Evolutionary conservation across 208 protist species (phyloP).

Genomic region (Lotmaria passim): DNA sequence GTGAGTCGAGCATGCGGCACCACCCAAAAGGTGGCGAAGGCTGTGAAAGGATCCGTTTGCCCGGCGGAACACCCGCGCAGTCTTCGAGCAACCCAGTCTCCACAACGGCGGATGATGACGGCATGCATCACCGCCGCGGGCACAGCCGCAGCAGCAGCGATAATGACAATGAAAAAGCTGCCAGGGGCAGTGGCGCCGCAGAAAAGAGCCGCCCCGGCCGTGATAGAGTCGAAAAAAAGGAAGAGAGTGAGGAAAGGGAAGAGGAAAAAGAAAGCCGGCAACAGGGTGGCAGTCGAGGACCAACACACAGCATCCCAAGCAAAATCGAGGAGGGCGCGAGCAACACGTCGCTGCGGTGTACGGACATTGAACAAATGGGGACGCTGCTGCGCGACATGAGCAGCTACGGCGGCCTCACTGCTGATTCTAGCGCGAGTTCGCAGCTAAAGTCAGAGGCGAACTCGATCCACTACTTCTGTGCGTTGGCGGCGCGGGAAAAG

Average conservation of each 20-base stretch:
- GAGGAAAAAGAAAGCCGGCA: neutral
- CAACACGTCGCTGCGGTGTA: neutral
- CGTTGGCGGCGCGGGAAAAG: neutral
- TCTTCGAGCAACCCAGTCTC: slow-evolving; percentile 48
- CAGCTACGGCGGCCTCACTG: slow-evolving; percentile 24
- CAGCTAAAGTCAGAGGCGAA: neutral
- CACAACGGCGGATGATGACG: slow-evolving; percentile 1
- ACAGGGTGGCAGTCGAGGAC: neutral
- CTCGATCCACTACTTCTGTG: neutral
- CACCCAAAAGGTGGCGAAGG: slow-evolving; percentile 60
- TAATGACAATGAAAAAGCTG: neutral
- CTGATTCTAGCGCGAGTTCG: neutral
- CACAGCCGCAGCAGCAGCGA: neutral
- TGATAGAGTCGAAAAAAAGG: neutral
- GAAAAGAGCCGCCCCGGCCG: neutral
- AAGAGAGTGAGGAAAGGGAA: neutral
- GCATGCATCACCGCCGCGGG: slow-evolving; percentile 2
- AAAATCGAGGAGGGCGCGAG: too few relatives aligned
- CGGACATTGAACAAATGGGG: neutral
- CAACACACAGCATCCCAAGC: neutral
- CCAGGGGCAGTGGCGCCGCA: neutral
- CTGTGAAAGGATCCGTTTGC: slow-evolving; percentile 51
- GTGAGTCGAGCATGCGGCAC: too few relatives aligned
- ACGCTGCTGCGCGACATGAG: neutral
- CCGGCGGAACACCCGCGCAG: slow-evolving; percentile 54